These are phyloP conservation scores for Penicillium sp. DNA, from an alignment of 2,329 filamentous ascomycete species.

Conservation along the genomic window DNA sequence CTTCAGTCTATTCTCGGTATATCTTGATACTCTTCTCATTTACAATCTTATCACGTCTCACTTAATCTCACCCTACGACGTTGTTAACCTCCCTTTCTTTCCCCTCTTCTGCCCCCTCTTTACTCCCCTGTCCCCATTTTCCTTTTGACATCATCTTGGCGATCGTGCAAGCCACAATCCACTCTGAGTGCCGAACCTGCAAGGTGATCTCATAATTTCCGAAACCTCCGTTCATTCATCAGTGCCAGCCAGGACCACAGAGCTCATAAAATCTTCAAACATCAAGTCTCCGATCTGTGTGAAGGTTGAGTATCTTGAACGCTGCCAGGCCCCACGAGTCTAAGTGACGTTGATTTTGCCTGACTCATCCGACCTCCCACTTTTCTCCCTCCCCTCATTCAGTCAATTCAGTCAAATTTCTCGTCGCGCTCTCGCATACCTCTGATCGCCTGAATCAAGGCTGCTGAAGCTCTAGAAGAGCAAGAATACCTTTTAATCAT, in stretches of 20 bases:
- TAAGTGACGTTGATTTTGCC: conserved; percentile 17
- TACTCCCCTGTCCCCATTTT: not conserved
- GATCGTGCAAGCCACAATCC: conserved; percentile 11
- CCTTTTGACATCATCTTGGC: conserved; percentile 11
- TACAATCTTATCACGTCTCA: not conserved
- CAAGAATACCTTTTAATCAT: not conserved
- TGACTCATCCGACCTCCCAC: conserved; percentile 24
- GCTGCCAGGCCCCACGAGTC: not conserved
- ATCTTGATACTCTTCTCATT: not conserved
- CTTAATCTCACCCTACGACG: not conserved
- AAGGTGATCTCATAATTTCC: conserved; percentile 9
- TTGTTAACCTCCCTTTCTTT: not conserved
- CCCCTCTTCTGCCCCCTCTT: not conserved
- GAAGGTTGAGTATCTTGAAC: not conserved
- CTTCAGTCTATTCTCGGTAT: no score
- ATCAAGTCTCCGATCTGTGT: not conserved
- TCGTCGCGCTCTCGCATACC: not conserved
- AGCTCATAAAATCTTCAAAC: not conserved
- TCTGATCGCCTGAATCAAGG: conserved; percentile 11
- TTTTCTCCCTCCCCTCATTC: conserved; percentile 16
- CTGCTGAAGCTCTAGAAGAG: conserved; percentile 12
- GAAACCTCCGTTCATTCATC: not conserved
- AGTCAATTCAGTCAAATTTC: conserved; percentile 7
- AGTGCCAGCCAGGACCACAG: not conserved
- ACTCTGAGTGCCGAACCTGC: conserved; percentile 1